Base-by-base conservation (phyloP, 169 alveolate species). In the Plasmodium adleri region DNA sequence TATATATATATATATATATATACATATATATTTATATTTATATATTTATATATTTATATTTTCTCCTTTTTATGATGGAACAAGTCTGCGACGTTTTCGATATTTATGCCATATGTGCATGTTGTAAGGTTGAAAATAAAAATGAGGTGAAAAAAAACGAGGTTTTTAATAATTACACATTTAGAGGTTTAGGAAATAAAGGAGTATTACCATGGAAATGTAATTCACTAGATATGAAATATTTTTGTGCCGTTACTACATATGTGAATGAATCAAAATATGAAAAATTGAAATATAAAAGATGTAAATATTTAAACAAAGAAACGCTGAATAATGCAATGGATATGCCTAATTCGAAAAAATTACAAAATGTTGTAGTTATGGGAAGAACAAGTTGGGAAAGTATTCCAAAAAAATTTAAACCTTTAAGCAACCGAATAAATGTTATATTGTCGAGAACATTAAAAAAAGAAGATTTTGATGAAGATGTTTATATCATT, bases 381-480 rank as follows among this genome's bases (percentile, higher is more conserved):
- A 97, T 98, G 99, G 99, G 99, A 0, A 95, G 99, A 75, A 97
- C 94, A 63, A 98, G 99, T 26, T 98, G 99, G 98, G 99, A 96
- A 52, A 94, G 98, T 49, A 86, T 97, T 24, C 99, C 99, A 0
- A 89, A 86, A 60, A 76, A 83, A 32, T 70, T 47, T 32, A 93
- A 95, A 20, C 99, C 99, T 0, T 93, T 98, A 9, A 83, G 90
- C 17, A 94, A 96, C 64, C 88, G 99, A 39, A 88, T 95, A 54
- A 97, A 97, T 93, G 95, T 97, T 17, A 96, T 96, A 9, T 43
- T 98, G n/a, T 94, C 97, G 20, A 74, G 93, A 59, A 87, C 93
- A 7, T 93, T 97, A 90, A 93, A 92, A 52, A 73, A 74, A 17
- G 75, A 68, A 56, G 78, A 74, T 47, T 88, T 92, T 7, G 71